These are phyloP conservation scores for Cylindrodendrum hubeiense DNA, from an alignment of 2,329 filamentous ascomycete species.

Conservation along the genomic window DNA sequence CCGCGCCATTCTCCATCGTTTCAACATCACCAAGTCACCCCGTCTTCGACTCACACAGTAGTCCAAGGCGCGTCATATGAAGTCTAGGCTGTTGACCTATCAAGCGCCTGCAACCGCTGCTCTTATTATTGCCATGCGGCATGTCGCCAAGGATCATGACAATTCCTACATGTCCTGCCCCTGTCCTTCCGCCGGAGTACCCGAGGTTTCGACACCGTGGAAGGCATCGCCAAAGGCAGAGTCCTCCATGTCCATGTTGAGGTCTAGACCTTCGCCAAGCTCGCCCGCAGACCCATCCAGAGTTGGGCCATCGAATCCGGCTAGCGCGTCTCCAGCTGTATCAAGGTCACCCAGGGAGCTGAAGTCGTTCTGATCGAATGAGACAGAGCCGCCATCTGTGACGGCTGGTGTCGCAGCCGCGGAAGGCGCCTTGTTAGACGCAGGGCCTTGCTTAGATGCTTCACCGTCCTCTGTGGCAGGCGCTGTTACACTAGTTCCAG, in stretches of 20 bases:
- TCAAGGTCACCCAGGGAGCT: conserved; percentile 75
- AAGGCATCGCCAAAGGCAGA: conserved; percentile 89
- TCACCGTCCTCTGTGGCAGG: conserved; percentile 41
- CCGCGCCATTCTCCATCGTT: conserved; percentile 45
- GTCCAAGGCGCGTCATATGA: not conserved
- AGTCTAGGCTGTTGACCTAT: conserved; percentile 6
- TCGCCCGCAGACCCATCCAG: conserved; percentile 58
- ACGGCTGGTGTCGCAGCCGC: conserved; percentile 42
- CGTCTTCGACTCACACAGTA: conserved; percentile 17
- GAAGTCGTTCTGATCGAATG: conserved; percentile 71
- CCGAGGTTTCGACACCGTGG: conserved; percentile 67
- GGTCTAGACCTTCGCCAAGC: conserved; percentile 67
- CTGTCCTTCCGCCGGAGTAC: conserved; percentile 52
- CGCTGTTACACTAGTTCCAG: conserved; percentile 47
- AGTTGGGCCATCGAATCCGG: conserved; percentile 72
- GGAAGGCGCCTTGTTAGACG: conserved; percentile 34
- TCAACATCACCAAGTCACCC: conserved; percentile 25
- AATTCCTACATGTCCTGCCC: conserved; percentile 49
- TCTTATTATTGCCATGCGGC: conserved; percentile 13
- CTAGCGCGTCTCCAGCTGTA: conserved; percentile 78
- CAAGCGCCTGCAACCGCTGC: not conserved
- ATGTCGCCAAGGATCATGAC: not conserved
- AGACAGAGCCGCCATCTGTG: conserved; percentile 56
- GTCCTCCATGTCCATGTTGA: conserved; percentile 79
- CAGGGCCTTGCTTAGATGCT: conserved; percentile 33